phyloP scores from a whole-genome alignment of 1,284 basidiomycete genomes.

The Melampsora americana region DNA sequence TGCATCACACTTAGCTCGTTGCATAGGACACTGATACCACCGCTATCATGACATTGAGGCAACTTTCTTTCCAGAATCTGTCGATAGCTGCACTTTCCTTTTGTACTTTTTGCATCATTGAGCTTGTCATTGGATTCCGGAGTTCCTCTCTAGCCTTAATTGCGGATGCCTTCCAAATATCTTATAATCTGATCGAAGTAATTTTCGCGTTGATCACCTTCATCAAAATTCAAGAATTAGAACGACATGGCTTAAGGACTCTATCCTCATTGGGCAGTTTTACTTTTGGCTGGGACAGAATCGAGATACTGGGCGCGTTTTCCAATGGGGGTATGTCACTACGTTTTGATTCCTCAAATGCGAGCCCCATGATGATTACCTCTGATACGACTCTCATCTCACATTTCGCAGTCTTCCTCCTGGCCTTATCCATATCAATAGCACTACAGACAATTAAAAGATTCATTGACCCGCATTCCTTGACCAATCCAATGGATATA shows the following conservation, averaged over 20 bases:
- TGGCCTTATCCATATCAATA: slow-evolving; percentile 44
- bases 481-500: slow-evolving; percentile 41
- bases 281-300: slow-evolving; percentile 45
- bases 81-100: slow-evolving; percentile 28
- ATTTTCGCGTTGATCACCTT: slow-evolving; percentile 43
- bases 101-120: slow-evolving; percentile 26
- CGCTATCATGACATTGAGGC: background rate
- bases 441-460: slow-evolving; percentile 45
- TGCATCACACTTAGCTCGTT: no score
- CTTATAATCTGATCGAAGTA: slow-evolving; percentile 45
- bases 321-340: slow-evolving; percentile 43
- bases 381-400: background rate
- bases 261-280: slow-evolving; percentile 29
- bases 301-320: slow-evolving; percentile 44
- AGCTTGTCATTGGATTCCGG: slow-evolving; percentile 43
- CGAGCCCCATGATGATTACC: background rate
- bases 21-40: no score
- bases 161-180: slow-evolving; percentile 46
- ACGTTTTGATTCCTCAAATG: background rate
- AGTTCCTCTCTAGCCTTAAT: slow-evolving; percentile 44
- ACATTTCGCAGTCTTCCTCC: slow-evolving; percentile 34
- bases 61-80: slow-evolving; percentile 1
- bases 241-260: background rate
- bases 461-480: slow-evolving; percentile 38
- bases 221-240: background rate